Conservation (phyloP, 495 filamentous ascomycete genomes). For the Penicillium coffeae region DNA sequence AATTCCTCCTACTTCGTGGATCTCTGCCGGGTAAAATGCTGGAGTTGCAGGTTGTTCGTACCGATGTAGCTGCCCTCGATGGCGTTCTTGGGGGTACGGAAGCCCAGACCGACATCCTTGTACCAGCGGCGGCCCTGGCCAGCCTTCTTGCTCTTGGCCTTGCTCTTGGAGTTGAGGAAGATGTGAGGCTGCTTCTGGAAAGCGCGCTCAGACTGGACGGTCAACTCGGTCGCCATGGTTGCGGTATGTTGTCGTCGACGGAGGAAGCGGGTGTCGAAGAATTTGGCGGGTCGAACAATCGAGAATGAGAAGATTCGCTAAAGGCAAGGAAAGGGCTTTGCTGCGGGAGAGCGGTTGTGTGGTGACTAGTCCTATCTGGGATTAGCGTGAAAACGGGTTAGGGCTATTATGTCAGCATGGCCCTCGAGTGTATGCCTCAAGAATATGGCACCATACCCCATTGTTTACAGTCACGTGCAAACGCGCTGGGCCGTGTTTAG, state of each 20-base stretch:
- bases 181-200: conserved; percentile 99
- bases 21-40: conserved; percentile 16
- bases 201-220: conserved; percentile 95
- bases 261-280: conserved; percentile 38
- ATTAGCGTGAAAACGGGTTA: conserved; percentile 35
- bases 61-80: conserved; percentile 99
- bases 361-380: conserved; percentile 35
- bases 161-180: conserved; percentile 89
- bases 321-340: conserved; percentile 9
- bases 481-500: conserved; percentile 28
- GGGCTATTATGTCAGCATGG: conserved; percentile 25
- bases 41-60: conserved; percentile 55
- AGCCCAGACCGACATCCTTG: conserved; percentile 98
- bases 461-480: conserved; percentile 44
- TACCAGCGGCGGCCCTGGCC: conserved; percentile 97
- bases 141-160: conserved; percentile 78
- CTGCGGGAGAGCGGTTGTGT: conserved; percentile 42
- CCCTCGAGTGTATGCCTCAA: not conserved
- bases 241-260: conserved; percentile 52
- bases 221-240: conserved; percentile 97
- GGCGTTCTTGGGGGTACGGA: conserved; percentile 94
- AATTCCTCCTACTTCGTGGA: conserved; percentile 9
- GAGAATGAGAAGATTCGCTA: conserved; percentile 43
- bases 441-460: conserved; percentile 5
- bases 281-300: conserved; percentile 37